These are phyloP conservation scores for Globisporangium radiosum DNA, from an alignment of 352 stramenopile species.

Conservation along the genomic window DNA sequence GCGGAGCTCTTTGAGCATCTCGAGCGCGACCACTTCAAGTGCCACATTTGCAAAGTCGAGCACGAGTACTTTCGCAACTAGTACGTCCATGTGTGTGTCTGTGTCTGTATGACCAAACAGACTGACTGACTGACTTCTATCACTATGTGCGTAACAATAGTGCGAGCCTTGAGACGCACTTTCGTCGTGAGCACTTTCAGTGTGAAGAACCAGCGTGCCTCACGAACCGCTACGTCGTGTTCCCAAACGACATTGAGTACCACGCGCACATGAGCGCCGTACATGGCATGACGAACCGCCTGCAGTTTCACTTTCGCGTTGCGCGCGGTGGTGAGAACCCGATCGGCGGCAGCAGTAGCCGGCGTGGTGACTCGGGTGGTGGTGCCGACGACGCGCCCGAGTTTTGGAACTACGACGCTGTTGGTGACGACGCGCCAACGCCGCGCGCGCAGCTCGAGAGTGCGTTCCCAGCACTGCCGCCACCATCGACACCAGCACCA, in stretches of 20 bases:
- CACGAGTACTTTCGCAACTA: constrained; percentile 90
- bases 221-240: constrained; percentile 83
- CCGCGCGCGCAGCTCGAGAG: constrained; percentile 30
- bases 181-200: constrained; percentile 72
- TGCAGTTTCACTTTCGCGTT: constrained; percentile 75
- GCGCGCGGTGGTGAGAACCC: constrained; percentile 49
- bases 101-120: neutral
- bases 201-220: constrained; percentile 82
- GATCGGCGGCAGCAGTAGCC: constrained; percentile 21
- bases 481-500: constrained; percentile 26
- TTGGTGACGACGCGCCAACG: constrained; percentile 18
- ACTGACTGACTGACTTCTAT: constrained; percentile 9
- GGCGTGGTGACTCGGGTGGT: no score
- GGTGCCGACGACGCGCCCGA: constrained; percentile 34
- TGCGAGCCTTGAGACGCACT: constrained; percentile 78
- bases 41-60: constrained; percentile 84
- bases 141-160: constrained; percentile 17
- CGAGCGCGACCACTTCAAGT: constrained; percentile 88
- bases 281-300: constrained; percentile 64
- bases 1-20: constrained; percentile 84
- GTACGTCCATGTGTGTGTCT: constrained; percentile 26
- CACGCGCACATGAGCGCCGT: constrained; percentile 77
- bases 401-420: constrained; percentile 49
- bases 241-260: constrained; percentile 83
- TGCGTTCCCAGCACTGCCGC: constrained; percentile 62